Conservation (phyloP, 2,329 filamentous ascomycete genomes). For the Ceratocystis eucalypticola region DNA sequence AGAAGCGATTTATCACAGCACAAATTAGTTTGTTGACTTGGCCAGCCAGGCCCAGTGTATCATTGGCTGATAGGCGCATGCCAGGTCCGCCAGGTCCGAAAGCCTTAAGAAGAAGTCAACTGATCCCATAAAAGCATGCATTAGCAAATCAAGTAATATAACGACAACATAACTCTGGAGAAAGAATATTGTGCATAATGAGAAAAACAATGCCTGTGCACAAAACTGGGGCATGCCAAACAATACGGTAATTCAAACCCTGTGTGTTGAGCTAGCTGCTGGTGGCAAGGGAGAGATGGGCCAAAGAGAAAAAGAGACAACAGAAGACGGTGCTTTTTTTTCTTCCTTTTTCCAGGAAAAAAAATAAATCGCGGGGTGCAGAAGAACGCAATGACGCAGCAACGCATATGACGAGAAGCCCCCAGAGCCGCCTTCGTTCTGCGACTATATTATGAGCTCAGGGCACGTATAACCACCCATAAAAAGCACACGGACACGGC, state of each 20-base stretch:
- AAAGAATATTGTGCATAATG: background rate
- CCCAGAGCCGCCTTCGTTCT: background rate
- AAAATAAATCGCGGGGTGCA: slow-evolving; percentile 1
- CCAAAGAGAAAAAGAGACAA: background rate
- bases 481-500: slow-evolving; percentile 4
- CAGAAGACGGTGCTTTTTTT: background rate
- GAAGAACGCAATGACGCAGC: background rate
- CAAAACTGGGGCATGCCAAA: background rate
- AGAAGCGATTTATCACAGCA: background rate
- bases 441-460: background rate
- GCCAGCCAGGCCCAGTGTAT: background rate
- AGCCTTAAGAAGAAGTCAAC: background rate
- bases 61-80: background rate
- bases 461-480: background rate
- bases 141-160: background rate
- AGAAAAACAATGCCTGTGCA: background rate
- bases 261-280: too few species aligned
- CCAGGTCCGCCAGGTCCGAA: background rate
- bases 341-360: background rate
- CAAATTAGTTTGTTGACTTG: background rate
- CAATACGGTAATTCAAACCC: background rate
- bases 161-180: background rate
- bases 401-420: background rate
- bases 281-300: background rate
- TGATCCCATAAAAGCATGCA: background rate